Base-by-base conservation (phyloP, 2,329 filamentous ascomycete species). In the Botryotinia convoluta region DNA sequence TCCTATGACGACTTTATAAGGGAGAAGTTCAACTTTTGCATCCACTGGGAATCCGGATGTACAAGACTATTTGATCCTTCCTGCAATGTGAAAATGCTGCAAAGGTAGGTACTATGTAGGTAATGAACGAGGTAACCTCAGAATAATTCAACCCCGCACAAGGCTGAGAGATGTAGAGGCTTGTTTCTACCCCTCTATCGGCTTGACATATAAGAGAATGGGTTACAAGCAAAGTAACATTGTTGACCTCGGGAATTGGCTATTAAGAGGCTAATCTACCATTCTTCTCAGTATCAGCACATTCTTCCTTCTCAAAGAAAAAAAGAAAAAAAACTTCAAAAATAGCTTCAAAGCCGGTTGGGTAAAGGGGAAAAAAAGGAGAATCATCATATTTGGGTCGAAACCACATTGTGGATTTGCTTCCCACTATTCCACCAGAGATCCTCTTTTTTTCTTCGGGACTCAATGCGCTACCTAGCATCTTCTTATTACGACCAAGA, bases 341-440 rank as follows among this genome's bases (percentile, higher is more conserved):
- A 45, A 45, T 64, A n/a, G 39, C n/a, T 32, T 14, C 9, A 7
- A 26, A 4, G 45, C 45, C 44, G 45, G 45, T 48, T 48, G 61
- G 61, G n/a, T 32, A 64, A 16, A 64, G 39, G 9, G 20, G 20
- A 16, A 61, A 60, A 64, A 45, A 64, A 64, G 37, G 61, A 39
- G n/a, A 39, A 29, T 32, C 14, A 32, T 45, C 61, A 45, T 32
- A 32, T 45, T 64, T n/a, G 20, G 39, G 37, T 39, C 26, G 29
- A 51, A 67, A 51, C 63, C 45, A 18, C 45, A 65, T 65, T 65
- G 63, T 65, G 63, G 63, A 51, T 65, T 18, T 26, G 35, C 63
- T 65, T 51, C 37, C 64, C 64, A 67, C 26, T n/a, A 35, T 54
- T 67, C 64, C 64, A 67, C 64, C 45, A 39, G 37, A 67, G 45